phyloP scores from a whole-genome alignment of 225 moss, liverwort and hornwort genomes.

The Sphagnum tenellum region DNA sequence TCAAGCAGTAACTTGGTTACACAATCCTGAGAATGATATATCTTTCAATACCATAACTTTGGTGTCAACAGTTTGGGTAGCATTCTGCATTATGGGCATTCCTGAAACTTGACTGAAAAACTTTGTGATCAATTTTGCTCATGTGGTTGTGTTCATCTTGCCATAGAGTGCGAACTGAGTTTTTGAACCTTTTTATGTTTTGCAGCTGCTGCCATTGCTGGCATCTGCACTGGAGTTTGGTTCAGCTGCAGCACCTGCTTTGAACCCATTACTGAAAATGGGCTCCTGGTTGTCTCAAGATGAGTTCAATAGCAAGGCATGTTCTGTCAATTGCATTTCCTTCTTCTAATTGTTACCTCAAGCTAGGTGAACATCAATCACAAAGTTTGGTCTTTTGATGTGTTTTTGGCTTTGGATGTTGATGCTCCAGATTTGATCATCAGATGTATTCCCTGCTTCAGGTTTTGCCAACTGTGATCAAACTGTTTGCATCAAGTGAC shows the following conservation, averaged over 20 bases:
- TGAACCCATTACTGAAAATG: constrained; percentile 78
- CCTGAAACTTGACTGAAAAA: too few relatives aligned
- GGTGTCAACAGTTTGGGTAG: too few relatives aligned
- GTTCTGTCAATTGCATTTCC: background rate
- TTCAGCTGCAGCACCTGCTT: constrained; percentile 88
- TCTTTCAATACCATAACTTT: too few relatives aligned
- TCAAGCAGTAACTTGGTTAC: too few relatives aligned
- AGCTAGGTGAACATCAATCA: too few relatives aligned
- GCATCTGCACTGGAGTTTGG: constrained; percentile 92
- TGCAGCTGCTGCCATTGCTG: constrained; percentile 82
- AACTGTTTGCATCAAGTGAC: constrained; percentile 83
- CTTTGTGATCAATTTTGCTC: too few relatives aligned
- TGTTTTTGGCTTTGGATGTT: background rate
- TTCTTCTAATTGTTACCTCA: too few relatives aligned
- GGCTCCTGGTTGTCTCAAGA: constrained; percentile 83
- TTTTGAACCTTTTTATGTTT: background rate
- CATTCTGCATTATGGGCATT: too few relatives aligned
- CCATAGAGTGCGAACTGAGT: too few relatives aligned
- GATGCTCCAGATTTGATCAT: too few relatives aligned
- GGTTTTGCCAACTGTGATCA: constrained; percentile 88
- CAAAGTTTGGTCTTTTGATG: background rate
- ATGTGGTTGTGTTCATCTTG: too few relatives aligned
- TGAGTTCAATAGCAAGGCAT: constrained; percentile 77
- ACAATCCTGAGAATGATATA: too few relatives aligned
- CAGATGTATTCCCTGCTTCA: constrained; percentile 13